phyloP scores from a whole-genome alignment of 768 basidiomycete genomes.

The Kwoniella europaea region DNA sequence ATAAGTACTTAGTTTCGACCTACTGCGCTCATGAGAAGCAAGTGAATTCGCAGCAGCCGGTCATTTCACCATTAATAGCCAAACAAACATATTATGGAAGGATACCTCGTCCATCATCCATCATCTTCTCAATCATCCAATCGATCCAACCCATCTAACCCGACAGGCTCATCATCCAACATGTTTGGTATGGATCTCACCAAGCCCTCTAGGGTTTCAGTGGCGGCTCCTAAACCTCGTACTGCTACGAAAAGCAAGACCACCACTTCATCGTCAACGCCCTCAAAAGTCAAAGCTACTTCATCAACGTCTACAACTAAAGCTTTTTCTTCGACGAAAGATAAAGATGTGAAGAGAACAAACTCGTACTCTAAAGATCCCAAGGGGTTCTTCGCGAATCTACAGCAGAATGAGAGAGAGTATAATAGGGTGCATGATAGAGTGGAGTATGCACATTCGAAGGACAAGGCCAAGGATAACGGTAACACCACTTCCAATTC shows the following conservation, averaged over 20 bases:
- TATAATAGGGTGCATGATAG: neutral
- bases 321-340: neutral
- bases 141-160: neutral
- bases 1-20: too few species aligned
- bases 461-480: conserved; percentile 12
- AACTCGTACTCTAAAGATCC: conserved; percentile 3
- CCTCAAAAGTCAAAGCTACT: neutral
- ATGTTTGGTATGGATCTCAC: neutral
- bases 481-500: neutral
- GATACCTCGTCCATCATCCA: neutral
- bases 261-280: neutral
- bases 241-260: neutral
- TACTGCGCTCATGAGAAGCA: too few species aligned
- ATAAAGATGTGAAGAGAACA: neutral
- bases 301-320: neutral
- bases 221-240: neutral
- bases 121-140: neutral
- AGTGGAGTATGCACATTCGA: neutral
- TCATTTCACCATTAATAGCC: too few species aligned
- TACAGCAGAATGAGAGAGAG: neutral
- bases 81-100: neutral
- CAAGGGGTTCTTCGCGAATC: neutral
- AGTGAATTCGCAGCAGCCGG: too few species aligned
- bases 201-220: neutral
- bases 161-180: neutral